A percentile compares a stretch with the other conserved stretches of the same genome.
Conservation (phyloP, 78 protist species). For the Speleostelium caveatum region DNA sequence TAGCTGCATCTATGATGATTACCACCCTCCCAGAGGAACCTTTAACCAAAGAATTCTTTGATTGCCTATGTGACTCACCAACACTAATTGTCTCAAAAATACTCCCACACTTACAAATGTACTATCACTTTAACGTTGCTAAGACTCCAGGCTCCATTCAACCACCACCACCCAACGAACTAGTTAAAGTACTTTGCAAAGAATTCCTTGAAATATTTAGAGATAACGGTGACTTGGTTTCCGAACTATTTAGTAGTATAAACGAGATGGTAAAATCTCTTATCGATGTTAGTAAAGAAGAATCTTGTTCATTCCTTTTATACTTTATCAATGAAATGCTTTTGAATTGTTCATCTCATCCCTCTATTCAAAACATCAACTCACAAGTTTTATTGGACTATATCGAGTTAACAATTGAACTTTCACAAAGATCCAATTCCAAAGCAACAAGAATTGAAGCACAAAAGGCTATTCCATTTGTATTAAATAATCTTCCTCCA, state of each 20-base stretch:
- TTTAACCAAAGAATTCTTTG: conserved; percentile 37
- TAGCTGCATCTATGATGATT: conserved; percentile 8
- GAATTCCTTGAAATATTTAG: conserved; percentile 4
- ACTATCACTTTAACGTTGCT: conserved; percentile 36
- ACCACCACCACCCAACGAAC: background rate
- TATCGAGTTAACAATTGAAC: conserved; percentile 33
- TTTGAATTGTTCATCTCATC: background rate
- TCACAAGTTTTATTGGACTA: conserved; percentile 23
- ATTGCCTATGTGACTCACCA: conserved; percentile 36
- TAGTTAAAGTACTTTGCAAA: background rate
- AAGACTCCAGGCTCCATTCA: conserved; percentile 19
- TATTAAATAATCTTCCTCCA: conserved; percentile 41
- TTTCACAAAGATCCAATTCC: conserved; percentile 49
- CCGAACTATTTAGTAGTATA: conserved; percentile 7
- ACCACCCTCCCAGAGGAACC: conserved; percentile 52
- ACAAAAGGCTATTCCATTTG: conserved; percentile 57
- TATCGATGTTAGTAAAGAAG: conserved; percentile 40
- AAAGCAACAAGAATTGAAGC: conserved; percentile 7
- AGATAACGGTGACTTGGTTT: background rate
- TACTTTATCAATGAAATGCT: conserved; percentile 34
- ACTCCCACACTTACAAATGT: background rate
- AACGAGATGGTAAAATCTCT: conserved; percentile 16
- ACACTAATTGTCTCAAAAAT: background rate
- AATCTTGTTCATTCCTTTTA: conserved; percentile 33
- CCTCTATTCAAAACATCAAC: background rate